These are phyloP conservation scores for Ceriops zippeliana DNA, from an alignment of 345 rosid species.

Conservation along the genomic window DNA sequence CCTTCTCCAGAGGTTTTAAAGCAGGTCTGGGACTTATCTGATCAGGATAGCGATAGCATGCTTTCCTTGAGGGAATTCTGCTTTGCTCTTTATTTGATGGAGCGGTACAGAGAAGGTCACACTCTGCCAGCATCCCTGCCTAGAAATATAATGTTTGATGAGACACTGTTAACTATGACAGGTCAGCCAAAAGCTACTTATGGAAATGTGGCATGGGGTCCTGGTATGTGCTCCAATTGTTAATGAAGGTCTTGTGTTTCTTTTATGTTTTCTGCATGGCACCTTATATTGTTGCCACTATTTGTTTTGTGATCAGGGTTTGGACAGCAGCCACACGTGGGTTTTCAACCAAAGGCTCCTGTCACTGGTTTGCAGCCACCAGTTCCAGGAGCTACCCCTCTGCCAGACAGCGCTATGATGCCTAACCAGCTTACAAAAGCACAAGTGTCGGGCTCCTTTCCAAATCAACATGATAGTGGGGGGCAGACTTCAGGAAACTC, in stretches of 20 bases:
- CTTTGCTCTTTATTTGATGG: conserved; percentile 94
- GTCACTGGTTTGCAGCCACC: conserved; percentile 70
- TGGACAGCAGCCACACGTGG: conserved; percentile 58
- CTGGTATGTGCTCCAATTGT: conserved; percentile 46
- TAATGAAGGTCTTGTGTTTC: conserved; percentile 16
- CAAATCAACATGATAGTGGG: conserved; percentile 42
- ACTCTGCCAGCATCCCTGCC: conserved; percentile 85
- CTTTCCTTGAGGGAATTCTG: conserved; percentile 98
- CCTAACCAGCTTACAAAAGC: conserved; percentile 53
- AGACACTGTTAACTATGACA: conserved; percentile 77
- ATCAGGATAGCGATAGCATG: conserved; percentile 98
- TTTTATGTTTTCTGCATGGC: conserved; percentile 17
- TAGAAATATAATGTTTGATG: conserved; percentile 74
- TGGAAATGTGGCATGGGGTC: conserved; percentile 77
- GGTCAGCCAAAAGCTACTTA: conserved; percentile 60
- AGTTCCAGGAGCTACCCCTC: conserved; percentile 41
- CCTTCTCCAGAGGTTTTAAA: conserved; percentile 73
- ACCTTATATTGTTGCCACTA: conserved; percentile 21
- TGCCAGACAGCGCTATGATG: conserved; percentile 35
- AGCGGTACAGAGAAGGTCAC: conserved; percentile 88
- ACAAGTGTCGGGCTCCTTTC: conserved; percentile 52
- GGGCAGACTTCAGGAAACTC: conserved; percentile 39
- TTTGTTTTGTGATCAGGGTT: conserved; percentile 45
- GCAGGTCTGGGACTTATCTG: conserved; percentile 98
- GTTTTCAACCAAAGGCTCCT: conserved; percentile 48